Evolutionary conservation across 495 filamentous ascomycete genomes (phyloP).

Genomic region (Tetracladium setigerum): DNA sequence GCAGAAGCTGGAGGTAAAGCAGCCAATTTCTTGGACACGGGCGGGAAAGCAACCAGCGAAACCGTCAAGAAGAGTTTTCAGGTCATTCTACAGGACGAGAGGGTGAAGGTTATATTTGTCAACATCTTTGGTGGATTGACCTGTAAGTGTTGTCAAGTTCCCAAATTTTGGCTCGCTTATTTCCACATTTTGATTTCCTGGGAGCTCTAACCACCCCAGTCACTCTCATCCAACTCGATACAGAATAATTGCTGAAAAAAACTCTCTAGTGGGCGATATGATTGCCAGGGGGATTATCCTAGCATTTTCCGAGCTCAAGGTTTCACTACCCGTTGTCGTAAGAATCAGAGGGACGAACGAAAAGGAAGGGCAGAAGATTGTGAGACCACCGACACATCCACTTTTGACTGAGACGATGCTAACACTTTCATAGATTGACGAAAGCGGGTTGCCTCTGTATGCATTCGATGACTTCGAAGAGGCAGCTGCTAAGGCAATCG

Average conservation of each 20-base stretch:
- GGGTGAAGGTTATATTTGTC: constrained; percentile 72
- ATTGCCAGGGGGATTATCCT: constrained; percentile 77
- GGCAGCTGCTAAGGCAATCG: constrained; percentile 67
- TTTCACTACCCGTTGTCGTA: constrained; percentile 72
- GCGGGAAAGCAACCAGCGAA: constrained; percentile 81
- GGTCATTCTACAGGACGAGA: constrained; percentile 58
- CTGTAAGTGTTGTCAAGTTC: neutral
- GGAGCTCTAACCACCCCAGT: too few species aligned
- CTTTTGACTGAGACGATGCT: neutral
- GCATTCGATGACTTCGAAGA: constrained; percentile 80
- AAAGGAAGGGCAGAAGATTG: constrained; percentile 63
- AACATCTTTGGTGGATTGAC: constrained; percentile 91
- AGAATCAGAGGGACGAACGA: constrained; percentile 81
- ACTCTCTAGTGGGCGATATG: constrained; percentile 56
- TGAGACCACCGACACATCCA: constrained; percentile 24
- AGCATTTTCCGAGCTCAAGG: constrained; percentile 65
- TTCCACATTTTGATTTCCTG: too few species aligned
- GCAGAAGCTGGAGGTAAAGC: constrained; percentile 53
- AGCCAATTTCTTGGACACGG: constrained; percentile 84
- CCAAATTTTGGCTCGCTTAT: too few species aligned
- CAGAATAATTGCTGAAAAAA: constrained; percentile 20
- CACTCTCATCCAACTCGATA: too few species aligned
- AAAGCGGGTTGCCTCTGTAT: constrained; percentile 64
- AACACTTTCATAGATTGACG: constrained; percentile 45
- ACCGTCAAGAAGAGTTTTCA: constrained; percentile 74